phyloP scores from a whole-genome alignment of 2,329 filamentous ascomycete genomes.

The Ophiostoma sp. region DNA sequence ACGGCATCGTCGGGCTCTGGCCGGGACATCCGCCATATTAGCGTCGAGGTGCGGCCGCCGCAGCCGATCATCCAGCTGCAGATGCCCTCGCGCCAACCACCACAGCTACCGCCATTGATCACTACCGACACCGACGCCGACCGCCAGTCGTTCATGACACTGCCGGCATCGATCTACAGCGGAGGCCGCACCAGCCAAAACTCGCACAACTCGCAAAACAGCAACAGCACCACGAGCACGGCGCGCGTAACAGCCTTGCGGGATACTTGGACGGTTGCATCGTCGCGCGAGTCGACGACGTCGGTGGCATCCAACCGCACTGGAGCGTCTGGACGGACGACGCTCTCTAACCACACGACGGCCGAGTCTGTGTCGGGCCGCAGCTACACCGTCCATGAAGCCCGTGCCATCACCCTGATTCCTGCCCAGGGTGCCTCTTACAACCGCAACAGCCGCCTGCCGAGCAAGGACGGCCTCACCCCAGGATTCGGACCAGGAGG shows the following conservation, averaged over 20 bases:
- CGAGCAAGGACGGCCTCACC: background rate
- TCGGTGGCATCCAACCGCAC: constrained; percentile 28
- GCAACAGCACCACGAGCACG: constrained; percentile 22
- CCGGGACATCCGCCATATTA: background rate
- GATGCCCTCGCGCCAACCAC: background rate
- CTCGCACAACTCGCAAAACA: background rate
- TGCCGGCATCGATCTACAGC: background rate
- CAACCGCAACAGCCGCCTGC: background rate
- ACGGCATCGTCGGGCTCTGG: constrained; percentile 28
- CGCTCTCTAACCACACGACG: background rate
- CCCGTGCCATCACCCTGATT: constrained; percentile 38
- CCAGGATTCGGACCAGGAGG: background rate
- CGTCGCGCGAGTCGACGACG: constrained; percentile 37
- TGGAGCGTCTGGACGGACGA: background rate
- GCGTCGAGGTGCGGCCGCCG: background rate
- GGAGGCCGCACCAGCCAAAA: background rate
- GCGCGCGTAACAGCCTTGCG: background rate
- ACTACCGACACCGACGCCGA: background rate
- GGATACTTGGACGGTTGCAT: constrained; percentile 18
- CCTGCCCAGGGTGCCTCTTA: constrained; percentile 29
- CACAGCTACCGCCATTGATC: background rate
- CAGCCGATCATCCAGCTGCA: background rate
- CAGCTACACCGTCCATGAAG: constrained; percentile 34
- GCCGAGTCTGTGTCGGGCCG: constrained; percentile 1
- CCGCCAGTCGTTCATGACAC: background rate